A percentile compares a stretch with the other conserved stretches of the same genome.
Conservation (phyloP, 768 basidiomycete species). For the Amanita pallidorosea region DNA sequence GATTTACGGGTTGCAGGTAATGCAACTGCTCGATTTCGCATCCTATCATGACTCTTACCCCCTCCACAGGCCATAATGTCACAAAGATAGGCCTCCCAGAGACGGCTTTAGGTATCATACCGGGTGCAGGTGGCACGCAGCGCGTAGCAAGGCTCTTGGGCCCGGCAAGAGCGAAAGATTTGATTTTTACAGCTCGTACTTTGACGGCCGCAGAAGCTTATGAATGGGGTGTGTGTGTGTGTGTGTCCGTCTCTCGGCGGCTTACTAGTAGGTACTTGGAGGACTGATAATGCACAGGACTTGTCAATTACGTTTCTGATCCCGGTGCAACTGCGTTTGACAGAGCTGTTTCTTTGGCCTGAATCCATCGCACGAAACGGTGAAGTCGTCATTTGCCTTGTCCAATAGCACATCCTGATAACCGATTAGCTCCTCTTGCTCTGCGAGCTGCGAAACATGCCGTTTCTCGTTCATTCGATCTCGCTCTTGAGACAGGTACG, state of each 20-base stretch:
- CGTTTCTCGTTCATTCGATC: constrained; percentile 69
- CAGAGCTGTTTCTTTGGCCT: constrained; percentile 60
- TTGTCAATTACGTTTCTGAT: constrained; percentile 72
- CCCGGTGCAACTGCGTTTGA: constrained; percentile 54
- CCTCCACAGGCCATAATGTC: constrained; percentile 41
- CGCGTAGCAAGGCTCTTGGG: constrained; percentile 71
- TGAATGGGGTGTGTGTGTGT: constrained; percentile 53
- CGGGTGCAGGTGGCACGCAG: constrained; percentile 87
- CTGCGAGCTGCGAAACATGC: constrained; percentile 83
- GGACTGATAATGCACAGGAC: constrained; percentile 34
- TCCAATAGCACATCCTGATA: neutral
- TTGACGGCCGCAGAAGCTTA: constrained; percentile 59
- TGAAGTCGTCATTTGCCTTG: constrained; percentile 17
- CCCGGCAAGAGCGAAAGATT: constrained; percentile 69
- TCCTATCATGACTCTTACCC: neutral
- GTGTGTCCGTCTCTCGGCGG: constrained; percentile 24
- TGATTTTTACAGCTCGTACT: constrained; percentile 74
- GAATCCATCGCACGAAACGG: constrained; percentile 59
- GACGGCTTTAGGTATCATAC: constrained; percentile 70
- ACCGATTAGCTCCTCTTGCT: constrained; percentile 63
- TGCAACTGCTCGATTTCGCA: neutral
- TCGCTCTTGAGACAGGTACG: constrained; percentile 66
- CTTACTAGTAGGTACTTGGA: neutral
- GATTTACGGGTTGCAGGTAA: constrained; percentile 85
- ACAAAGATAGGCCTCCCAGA: constrained; percentile 87